Conservation (phyloP, 2,329 filamentous ascomycete species). For the Chlorencoelia australis region DNA sequence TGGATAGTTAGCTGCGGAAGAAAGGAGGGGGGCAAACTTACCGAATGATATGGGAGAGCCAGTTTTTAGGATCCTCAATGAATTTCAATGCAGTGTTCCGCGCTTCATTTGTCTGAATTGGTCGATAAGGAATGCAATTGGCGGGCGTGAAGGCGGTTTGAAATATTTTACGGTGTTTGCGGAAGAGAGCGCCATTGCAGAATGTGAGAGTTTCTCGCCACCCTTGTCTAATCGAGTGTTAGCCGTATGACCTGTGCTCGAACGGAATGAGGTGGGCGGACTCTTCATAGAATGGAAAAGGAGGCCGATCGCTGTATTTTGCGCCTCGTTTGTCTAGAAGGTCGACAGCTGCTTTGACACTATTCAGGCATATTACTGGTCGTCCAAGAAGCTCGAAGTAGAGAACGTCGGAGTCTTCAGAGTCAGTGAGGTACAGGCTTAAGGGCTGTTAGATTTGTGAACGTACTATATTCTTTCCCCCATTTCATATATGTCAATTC, state of each 20-base stretch:
- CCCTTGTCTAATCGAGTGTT: conserved; percentile 17
- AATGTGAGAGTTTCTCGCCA: conserved; percentile 39
- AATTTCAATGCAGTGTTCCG: neutral
- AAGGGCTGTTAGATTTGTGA: neutral
- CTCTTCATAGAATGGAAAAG: conserved; percentile 26
- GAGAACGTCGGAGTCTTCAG: conserved; percentile 20
- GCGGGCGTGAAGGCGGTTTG: conserved; percentile 35
- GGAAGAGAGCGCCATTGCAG: conserved; percentile 31
- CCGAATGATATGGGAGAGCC: neutral
- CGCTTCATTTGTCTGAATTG: conserved; percentile 27
- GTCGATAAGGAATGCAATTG: conserved; percentile 26
- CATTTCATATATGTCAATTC: conserved; percentile 11
- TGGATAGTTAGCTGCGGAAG: neutral
- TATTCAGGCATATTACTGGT: conserved; percentile 35
- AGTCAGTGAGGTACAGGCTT: neutral
- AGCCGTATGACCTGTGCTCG: no score
- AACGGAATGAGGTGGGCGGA: no score
- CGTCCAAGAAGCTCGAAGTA: conserved; percentile 20
- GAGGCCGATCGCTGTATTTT: conserved; percentile 36
- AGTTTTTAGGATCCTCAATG: neutral
- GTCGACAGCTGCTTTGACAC: conserved; percentile 31
- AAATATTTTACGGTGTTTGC: conserved; percentile 34
- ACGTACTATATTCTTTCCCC: conserved; percentile 14
- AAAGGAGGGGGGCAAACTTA: neutral
- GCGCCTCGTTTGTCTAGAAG: conserved; percentile 35